Conservation (phyloP, 768 basidiomycete genomes). For the Leucocoprinus leucothites region DNA sequence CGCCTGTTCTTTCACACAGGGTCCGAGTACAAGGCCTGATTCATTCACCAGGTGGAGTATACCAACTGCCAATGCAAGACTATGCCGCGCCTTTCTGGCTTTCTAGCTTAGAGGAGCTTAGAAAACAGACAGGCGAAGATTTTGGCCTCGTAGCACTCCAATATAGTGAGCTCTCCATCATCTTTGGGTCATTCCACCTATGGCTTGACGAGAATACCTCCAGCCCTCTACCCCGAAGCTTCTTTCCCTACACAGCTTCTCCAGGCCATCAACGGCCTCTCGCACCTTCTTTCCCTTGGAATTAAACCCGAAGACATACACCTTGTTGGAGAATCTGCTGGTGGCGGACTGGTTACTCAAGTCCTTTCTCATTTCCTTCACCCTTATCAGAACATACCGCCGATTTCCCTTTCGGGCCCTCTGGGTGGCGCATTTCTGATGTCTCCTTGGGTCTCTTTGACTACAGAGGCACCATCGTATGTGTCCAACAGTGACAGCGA, state of each 20-base stretch:
- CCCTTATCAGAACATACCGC: slow-evolving; percentile 26
- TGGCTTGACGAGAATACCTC: neutral
- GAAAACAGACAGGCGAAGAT: slow-evolving; percentile 17
- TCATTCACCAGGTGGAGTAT: slow-evolving; percentile 28
- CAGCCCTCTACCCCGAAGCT: slow-evolving; percentile 31
- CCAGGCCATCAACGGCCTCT: slow-evolving; percentile 27
- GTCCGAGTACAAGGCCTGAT: neutral
- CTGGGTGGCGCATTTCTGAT: slow-evolving; percentile 32
- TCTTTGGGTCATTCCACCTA: neutral
- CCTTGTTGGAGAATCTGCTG: slow-evolving; percentile 38
- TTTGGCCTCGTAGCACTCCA: slow-evolving; percentile 27
- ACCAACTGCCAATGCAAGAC: slow-evolving; percentile 21
- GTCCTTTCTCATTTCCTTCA: slow-evolving; percentile 34
- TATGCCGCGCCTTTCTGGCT: slow-evolving; percentile 25
- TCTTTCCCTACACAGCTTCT: slow-evolving; percentile 32
- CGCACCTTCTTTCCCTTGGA: slow-evolving; percentile 28
- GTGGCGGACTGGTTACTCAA: slow-evolving; percentile 32
- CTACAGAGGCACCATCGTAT: slow-evolving; percentile 16
- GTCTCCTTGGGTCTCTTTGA: slow-evolving; percentile 36
- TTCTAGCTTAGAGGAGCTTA: slow-evolving; percentile 23
- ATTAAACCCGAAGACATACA: slow-evolving; percentile 28
- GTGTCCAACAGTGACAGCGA: slow-evolving; percentile 4
- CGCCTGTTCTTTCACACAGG: neutral
- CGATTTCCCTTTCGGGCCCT: slow-evolving; percentile 19
- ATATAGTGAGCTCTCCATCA: slow-evolving; percentile 24